Conservation (phyloP, 108 stramenopile genomes). For the Fragilaria radians region DNA sequence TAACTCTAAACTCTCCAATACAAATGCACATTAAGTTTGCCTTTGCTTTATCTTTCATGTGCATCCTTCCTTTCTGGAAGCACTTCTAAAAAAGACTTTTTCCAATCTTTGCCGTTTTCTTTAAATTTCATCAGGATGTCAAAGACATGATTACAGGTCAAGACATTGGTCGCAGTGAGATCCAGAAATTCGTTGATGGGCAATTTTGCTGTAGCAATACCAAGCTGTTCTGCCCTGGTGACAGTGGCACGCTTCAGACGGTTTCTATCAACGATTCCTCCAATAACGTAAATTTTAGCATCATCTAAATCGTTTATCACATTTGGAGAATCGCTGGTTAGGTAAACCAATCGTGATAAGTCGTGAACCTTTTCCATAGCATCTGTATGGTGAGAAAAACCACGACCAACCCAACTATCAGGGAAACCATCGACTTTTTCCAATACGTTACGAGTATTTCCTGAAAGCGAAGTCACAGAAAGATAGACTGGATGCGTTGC, state of each 20-base stretch:
- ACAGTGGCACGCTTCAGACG: constrained; percentile 58
- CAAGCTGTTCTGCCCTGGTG: constrained; percentile 50
- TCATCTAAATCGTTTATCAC: constrained; percentile 45
- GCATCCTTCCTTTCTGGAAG: constrained; percentile 67
- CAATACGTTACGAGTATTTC: constrained; percentile 39
- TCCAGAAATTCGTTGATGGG: constrained; percentile 54
- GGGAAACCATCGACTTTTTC: constrained; percentile 73
- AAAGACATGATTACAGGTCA: constrained; percentile 83
- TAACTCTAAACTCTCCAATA: too few relatives aligned
- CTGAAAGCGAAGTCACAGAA: constrained; percentile 30
- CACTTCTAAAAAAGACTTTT: constrained; percentile 47
- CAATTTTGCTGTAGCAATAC: constrained; percentile 61
- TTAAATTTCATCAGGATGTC: constrained; percentile 66
- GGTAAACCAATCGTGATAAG: constrained; percentile 50
- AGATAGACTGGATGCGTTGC: constrained; percentile 39
- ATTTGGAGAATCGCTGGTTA: constrained; percentile 73
- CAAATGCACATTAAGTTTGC: too few relatives aligned
- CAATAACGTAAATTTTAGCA: constrained; percentile 69
- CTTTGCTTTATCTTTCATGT: constrained; percentile 4
- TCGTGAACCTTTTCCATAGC: constrained; percentile 42
- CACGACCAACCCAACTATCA: constrained; percentile 50
- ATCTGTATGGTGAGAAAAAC: constrained; percentile 34
- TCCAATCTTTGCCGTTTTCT: constrained; percentile 65
- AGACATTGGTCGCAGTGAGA: constrained; percentile 48
- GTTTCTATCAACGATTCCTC: constrained; percentile 86